Evolutionary conservation across 352 stramenopile species (phyloP).

Genomic region (Globisporangium spinosum): DNA sequence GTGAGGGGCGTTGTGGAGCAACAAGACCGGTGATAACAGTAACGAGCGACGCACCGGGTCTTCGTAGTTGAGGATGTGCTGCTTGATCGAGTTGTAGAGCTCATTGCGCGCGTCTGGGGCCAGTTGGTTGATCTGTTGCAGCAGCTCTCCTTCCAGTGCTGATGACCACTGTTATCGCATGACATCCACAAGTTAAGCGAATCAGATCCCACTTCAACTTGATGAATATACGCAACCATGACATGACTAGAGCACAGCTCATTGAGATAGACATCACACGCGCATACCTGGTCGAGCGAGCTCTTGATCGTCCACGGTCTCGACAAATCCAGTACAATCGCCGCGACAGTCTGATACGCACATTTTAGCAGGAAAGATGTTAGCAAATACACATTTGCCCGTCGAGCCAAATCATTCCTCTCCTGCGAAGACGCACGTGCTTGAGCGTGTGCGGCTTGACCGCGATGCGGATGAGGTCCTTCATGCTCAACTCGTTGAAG

Average conservation of each 20-base stretch:
- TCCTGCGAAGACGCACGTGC: conserved; percentile 25
- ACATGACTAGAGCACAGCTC: neutral
- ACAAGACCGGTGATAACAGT: neutral
- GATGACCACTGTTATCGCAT: conserved; percentile 51
- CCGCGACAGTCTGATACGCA: conserved; percentile 47
- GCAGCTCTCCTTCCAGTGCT: conserved; percentile 61
- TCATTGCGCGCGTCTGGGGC: conserved; percentile 43
- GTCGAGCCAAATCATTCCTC: neutral
- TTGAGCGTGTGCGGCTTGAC: conserved; percentile 54
- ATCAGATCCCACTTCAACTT: neutral
- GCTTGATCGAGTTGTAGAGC: conserved; percentile 60
- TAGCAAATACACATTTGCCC: neutral
- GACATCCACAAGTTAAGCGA: neutral
- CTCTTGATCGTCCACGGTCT: conserved; percentile 81
- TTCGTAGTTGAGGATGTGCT: conserved; percentile 74
- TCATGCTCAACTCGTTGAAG: conserved; percentile 65
- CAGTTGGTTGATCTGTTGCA: conserved; percentile 71
- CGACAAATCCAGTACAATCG: conserved; percentile 68
- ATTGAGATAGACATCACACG: neutral
- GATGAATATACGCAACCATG: neutral
- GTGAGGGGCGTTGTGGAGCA: neutral
- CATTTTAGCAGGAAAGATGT: neutral
- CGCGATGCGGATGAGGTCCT: conserved; percentile 65
- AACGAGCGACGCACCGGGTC: conserved; percentile 47
- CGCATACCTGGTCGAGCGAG: conserved; percentile 52